Conservation (phyloP, 2,329 filamentous ascomycete genomes). For the Fusarium clavum region DNA sequence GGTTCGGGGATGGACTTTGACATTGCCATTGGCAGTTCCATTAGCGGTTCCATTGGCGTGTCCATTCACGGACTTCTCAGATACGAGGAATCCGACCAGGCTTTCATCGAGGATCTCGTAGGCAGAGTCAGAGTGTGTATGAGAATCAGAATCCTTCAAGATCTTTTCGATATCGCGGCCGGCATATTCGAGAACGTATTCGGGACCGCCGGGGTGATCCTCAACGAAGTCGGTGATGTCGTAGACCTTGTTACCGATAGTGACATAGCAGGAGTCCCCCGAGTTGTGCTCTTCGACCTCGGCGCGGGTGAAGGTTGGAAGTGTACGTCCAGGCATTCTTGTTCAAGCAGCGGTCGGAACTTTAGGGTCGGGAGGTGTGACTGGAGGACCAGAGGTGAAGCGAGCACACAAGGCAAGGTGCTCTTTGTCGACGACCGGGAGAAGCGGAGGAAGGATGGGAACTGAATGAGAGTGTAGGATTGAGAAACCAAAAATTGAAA, state of each 20-base stretch:
- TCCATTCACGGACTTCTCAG: slow-evolving; percentile 60
- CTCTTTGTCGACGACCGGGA: slow-evolving; percentile 20
- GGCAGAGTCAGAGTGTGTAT: slow-evolving; percentile 89
- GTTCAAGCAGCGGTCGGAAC: slow-evolving; percentile 31
- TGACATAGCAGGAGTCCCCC: slow-evolving; percentile 90
- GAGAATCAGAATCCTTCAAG: slow-evolving; percentile 83
- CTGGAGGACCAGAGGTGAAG: slow-evolving; percentile 13
- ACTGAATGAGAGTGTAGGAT: slow-evolving; percentile 17
- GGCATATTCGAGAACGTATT: slow-evolving; percentile 88
- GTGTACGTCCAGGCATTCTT: slow-evolving; percentile 83
- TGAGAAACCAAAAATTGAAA: slow-evolving; percentile 9
- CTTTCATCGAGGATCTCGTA: slow-evolving; percentile 94
- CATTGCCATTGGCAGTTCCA: slow-evolving; percentile 50
- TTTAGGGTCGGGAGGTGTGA: slow-evolving; percentile 10
- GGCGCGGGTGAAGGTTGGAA: slow-evolving; percentile 83
- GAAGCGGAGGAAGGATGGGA: not conserved
- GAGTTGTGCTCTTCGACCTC: slow-evolving; percentile 87
- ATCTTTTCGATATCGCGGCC: slow-evolving; percentile 88
- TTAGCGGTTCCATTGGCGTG: slow-evolving; percentile 41
- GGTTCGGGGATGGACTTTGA: slow-evolving; percentile 70
- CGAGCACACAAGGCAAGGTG: slow-evolving; percentile 21
- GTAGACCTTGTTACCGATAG: slow-evolving; percentile 89
- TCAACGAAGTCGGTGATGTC: slow-evolving; percentile 93
- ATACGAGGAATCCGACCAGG: slow-evolving; percentile 82
- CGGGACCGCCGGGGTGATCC: slow-evolving; percentile 89